Conservation (phyloP, 2,329 filamentous ascomycete species). For the Epichloe sp. region DNA sequence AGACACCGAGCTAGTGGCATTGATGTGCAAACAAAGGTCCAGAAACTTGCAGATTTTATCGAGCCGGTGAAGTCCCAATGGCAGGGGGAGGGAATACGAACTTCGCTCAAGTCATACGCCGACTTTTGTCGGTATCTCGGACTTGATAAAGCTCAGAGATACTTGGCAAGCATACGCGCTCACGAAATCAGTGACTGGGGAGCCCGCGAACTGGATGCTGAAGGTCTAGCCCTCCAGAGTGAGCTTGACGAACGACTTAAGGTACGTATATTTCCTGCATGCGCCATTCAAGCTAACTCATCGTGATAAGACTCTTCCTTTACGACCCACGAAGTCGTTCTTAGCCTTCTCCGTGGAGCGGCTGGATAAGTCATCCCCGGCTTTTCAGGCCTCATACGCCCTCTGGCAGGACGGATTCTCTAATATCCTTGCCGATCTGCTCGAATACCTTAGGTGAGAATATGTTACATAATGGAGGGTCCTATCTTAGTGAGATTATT, state of each 20-base stretch:
- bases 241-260: conserved; percentile 66
- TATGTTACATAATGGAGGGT: neutral
- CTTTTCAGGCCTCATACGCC: conserved; percentile 61
- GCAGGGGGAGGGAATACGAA: conserved; percentile 56
- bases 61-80: conserved; percentile 72
- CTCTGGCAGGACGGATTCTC: conserved; percentile 83
- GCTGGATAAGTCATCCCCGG: conserved; percentile 56
- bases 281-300: conserved; percentile 6
- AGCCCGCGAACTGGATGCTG: conserved; percentile 57
- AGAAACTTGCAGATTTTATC: conserved; percentile 64
- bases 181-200: conserved; percentile 76
- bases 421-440: conserved; percentile 68
- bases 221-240: conserved; percentile 66
- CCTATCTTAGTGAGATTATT: neutral
- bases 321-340: conserved; percentile 82
- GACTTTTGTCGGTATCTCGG: conserved; percentile 71
- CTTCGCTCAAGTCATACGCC: conserved; percentile 58
- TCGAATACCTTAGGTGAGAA: conserved; percentile 64
- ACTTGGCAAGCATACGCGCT: conserved; percentile 60
- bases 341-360: conserved; percentile 88
- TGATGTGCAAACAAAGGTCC: conserved; percentile 55
- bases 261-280: conserved; percentile 23
- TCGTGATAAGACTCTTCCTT: conserved; percentile 47
- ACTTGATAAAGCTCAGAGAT: conserved; percentile 67
- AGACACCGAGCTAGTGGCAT: conserved; percentile 72